Conservation (phyloP, 1,139 yeast genomes). For the Sugiyamaella grinbergsii region DNA sequence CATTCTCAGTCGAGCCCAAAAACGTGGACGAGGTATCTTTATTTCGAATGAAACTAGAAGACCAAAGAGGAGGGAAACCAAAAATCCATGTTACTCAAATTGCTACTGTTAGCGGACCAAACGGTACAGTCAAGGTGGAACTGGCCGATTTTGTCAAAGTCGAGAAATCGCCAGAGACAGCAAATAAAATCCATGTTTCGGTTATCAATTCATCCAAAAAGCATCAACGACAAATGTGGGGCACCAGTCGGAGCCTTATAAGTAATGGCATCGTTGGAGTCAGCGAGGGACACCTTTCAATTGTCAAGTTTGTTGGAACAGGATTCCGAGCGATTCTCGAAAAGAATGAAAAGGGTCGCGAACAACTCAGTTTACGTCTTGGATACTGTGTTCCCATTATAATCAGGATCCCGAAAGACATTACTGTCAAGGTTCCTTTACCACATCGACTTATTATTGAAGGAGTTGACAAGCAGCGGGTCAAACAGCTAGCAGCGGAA, state of each 20-base stretch:
- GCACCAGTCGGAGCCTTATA: conserved; percentile 80
- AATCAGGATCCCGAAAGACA: conserved; percentile 67
- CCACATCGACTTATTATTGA: conserved; percentile 88
- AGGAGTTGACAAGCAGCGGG: conserved; percentile 86
- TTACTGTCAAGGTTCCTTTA: conserved; percentile 73
- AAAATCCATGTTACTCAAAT: conserved; percentile 57
- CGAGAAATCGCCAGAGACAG: conserved; percentile 31
- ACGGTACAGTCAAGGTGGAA: conserved; percentile 63
- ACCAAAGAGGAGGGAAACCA: conserved; percentile 60
- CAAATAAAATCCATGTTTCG: conserved; percentile 49
- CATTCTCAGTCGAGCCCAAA: conserved; percentile 43
- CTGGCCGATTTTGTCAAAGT: conserved; percentile 73
- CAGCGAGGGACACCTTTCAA: conserved; percentile 87
- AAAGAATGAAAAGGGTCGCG: conserved; percentile 55
- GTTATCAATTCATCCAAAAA: conserved; percentile 62
- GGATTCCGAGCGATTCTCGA: conserved; percentile 89
- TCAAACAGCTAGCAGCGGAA: conserved; percentile 84
- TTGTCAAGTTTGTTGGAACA: conserved; percentile 90
- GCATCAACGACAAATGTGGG: conserved; percentile 91
- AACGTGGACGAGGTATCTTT: conserved; percentile 54
- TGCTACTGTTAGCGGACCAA: conserved; percentile 77
- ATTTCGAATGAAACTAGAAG: conserved; percentile 36
- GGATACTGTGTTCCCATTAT: conserved; percentile 80
- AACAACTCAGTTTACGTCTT: conserved; percentile 70
- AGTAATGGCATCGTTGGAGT: conserved; percentile 84